phyloP scores from a whole-genome alignment of 139 green algal genomes.

The Dunaliella primolecta region DNA sequence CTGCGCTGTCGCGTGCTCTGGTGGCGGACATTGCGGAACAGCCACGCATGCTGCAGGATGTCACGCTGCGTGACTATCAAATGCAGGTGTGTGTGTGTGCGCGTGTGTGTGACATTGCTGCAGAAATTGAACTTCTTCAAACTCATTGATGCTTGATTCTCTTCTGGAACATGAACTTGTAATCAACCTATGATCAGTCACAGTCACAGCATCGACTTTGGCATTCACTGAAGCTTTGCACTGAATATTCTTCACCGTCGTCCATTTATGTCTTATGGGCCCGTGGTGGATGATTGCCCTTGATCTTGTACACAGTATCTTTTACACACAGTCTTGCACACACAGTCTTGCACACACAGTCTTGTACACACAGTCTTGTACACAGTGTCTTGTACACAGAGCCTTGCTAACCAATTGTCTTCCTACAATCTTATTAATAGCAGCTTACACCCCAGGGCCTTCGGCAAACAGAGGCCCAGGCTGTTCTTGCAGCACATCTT shows the following conservation, averaged over 20 bases:
- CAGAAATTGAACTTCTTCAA: no score
- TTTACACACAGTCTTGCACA: neutral
- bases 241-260: no score
- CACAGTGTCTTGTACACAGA: neutral
- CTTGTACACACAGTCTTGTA: neutral
- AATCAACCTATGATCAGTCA: no score
- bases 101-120: conserved; percentile 77
- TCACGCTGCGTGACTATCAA: conserved; percentile 68
- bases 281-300: neutral
- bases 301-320: neutral
- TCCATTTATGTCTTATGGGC: neutral
- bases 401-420: no score
- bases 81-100: conserved; percentile 73
- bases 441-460: neutral
- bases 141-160: neutral
- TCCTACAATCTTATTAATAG: no score
- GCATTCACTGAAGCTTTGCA: no score
- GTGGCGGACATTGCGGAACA: conserved; percentile 50
- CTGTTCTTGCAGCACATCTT: no score
- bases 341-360: neutral
- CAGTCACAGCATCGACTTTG: no score
- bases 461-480: no score
- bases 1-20: conserved; percentile 25
- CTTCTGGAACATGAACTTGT: neutral
- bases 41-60: conserved; percentile 46